Evolutionary conservation across 192 early-diverging fungal species (phyloP).

Genomic region (Pilaira anomala): DNA sequence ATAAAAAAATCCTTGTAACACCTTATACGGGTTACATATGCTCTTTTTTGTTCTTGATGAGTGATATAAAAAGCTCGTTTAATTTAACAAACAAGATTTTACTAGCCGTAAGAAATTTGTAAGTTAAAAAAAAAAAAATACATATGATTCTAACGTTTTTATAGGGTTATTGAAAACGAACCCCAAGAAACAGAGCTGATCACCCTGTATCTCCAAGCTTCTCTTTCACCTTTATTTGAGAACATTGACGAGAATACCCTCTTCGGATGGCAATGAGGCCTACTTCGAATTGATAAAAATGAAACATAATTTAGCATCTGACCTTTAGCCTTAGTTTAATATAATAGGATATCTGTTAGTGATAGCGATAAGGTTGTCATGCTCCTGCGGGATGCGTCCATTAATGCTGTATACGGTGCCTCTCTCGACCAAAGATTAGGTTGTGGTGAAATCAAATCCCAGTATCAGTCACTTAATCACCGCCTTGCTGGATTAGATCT

Average conservation of each 20-base stretch:
- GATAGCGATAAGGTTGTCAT: slow-evolving; percentile 22
- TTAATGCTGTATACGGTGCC: slow-evolving; percentile 16
- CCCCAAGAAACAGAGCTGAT: slow-evolving; percentile 29
- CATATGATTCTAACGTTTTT: slow-evolving; percentile 12
- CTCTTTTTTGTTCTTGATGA: no score
- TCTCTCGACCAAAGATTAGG: slow-evolving; percentile 4
- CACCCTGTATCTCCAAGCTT: slow-evolving; percentile 12
- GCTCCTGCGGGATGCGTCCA: slow-evolving; percentile 17
- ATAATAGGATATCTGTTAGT: slow-evolving; percentile 18
- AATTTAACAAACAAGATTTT: slow-evolving; percentile 20
- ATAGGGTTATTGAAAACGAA: slow-evolving; percentile 18
- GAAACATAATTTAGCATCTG: slow-evolving; percentile 7
- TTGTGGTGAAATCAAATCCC: slow-evolving; percentile 16
- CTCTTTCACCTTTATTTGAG: slow-evolving; percentile 24
- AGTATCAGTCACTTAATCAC: slow-evolving; percentile 12
- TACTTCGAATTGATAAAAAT: slow-evolving; percentile 15
- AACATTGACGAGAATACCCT: slow-evolving; percentile 16
- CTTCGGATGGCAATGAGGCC: slow-evolving; percentile 17
- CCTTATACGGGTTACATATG: no score
- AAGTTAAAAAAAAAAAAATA: slow-evolving; percentile 20
- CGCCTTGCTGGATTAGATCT: slow-evolving; percentile 7
- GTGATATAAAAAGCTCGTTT: no score
- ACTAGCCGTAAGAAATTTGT: slow-evolving; percentile 20
- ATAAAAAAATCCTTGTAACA: no score
- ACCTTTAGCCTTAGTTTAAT: slow-evolving; percentile 13